Base-by-base conservation (phyloP, 768 basidiomycete species). In the Rhodotorula babjevae region DNA sequence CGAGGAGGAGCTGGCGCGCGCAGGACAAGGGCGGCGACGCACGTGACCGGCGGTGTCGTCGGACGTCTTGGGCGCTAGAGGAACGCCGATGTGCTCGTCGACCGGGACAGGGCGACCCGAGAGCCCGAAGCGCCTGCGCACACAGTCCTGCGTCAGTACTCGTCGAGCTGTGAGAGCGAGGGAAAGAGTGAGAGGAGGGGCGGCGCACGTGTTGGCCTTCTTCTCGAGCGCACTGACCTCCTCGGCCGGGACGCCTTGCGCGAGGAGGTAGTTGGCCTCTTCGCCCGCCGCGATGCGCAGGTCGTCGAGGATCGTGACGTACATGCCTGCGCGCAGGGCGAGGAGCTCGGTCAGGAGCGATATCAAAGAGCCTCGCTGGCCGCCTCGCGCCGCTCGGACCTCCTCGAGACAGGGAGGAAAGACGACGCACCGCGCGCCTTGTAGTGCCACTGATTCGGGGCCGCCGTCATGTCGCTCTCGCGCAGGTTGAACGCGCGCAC, bases 141-240 rank as follows among this genome's bases (percentile, higher is more conserved):
- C 6, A 18, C 6, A 5, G 18, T 0, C 2, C 33, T 6, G 18
- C 5, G 27, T 36, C 36, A 40, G 52, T n/a, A n/a, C n/a, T n/a
- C n/a, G 25, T 40, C 18, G 23, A 63, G 59, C 10, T 40, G n/a
- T 23, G 52, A 0, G 36, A 21, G 29, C 61, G 57, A 27, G 62
- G 53, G 60, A 68, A 50, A 29, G 46, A n/a, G 52, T 66, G 61
- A 65, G 71, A 46, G 57, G 49, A 56, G 56, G 67, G 67, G 25
- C 2, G 47, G 62, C 67, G 56, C n/a, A 59, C 68, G 18, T 21
- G 4, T 16, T 23, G 27, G 57, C 56, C 50, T 42, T 25, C 27
- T 46, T 42, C 59, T 65, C 63, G 11, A 14, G 19, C 60, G 11
- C 21, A 0, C 10, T 3, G 25, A 44, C 59, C 44, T 71, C 69